Evolutionary conservation across 306 rosid species (phyloP), one percentile per base, ranked within the genome.

Genomic region (Chamaecrista fasciculata): DNA sequence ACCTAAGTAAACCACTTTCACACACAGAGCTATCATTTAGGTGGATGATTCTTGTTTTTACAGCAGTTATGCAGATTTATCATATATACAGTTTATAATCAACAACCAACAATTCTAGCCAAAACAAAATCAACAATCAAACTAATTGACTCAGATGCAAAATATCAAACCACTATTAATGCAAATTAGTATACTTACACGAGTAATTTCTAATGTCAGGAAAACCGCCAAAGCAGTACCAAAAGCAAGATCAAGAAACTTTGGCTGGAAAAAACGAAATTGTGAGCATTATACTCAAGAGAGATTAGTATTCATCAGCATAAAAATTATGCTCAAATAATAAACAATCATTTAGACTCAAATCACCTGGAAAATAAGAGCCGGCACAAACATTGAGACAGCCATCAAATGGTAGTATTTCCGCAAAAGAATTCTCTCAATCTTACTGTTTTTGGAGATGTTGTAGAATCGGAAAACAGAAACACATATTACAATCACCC

Each of bases 371-470:
- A 82, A 89, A 73, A 92, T 79, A 72, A 92, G 92, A 73, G 98
- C 98, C 63, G 98, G 98, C 64, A 79, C 51, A 86, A 92, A 92
- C 96, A 92, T 92, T 25, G 52, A 86, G 64, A 92, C 98, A 47
- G 98, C 98, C 96, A 92, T 78, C 66, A 92, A 80, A 80, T 92
- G 98, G 82, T 89, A 92, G 83, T 92, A 92, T 65, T 89, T 92
- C 46, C 96, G 87, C 70, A 92, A 84, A 78, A 92, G 92, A 87
- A 92, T 92, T 52, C 96, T 89, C 89, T 92, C 98, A 25, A 87
- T 81, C 89, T 78, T 92, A 80, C 96, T 89, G 80, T 79, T 89
- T 84, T 88, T 92, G 65, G 96, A 92, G 74, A 89, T 92, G 58
- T 83, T 87, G 70, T 92, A 92, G 85, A 92, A 84, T 65, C 87